These are phyloP conservation scores for Fusarium sp. DNA, from an alignment of 2,329 filamentous ascomycete genomes.

Conservation along the genomic window DNA sequence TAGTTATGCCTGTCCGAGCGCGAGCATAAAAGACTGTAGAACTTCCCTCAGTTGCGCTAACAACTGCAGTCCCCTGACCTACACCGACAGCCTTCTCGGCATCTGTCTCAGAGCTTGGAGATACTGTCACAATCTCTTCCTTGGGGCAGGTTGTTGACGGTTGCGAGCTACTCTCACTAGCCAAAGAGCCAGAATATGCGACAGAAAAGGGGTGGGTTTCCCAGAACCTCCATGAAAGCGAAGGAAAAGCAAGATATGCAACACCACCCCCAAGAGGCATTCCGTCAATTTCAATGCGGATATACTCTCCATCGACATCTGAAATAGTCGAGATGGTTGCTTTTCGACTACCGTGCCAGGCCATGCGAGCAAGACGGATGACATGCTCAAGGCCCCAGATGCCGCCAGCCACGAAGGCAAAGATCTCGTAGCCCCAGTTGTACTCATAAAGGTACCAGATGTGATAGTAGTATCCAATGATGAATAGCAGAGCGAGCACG, in stretches of 20 bases:
- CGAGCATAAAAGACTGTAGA: constrained; percentile 34
- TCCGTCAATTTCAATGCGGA: constrained; percentile 51
- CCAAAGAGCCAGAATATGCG: constrained; percentile 1
- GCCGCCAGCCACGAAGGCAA: constrained; percentile 49
- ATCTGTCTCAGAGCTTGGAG: constrained; percentile 10
- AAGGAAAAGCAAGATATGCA: constrained; percentile 55
- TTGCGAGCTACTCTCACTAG: neutral
- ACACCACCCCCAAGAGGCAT: constrained; percentile 48
- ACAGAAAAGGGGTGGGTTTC: constrained; percentile 56
- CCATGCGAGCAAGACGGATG: constrained; percentile 47
- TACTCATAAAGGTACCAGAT: constrained; percentile 53
- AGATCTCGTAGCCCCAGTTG: constrained; percentile 57
- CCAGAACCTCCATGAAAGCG: constrained; percentile 54
- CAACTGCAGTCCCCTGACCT: neutral
- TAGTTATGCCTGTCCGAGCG: constrained; percentile 44
- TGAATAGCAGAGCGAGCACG: constrained; percentile 50
- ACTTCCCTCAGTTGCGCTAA: neutral
- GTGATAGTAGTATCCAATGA: constrained; percentile 55
- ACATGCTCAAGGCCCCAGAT: constrained; percentile 51
- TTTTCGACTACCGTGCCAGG: constrained; percentile 36
- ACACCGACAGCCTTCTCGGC: neutral
- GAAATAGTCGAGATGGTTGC: constrained; percentile 46
- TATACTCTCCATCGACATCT: constrained; percentile 49
- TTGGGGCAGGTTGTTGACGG: neutral
- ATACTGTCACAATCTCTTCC: constrained; percentile 13